phyloP scores from a whole-genome alignment of 2,329 filamentous ascomycete genomes.

The Penicillium frequentans region DNA sequence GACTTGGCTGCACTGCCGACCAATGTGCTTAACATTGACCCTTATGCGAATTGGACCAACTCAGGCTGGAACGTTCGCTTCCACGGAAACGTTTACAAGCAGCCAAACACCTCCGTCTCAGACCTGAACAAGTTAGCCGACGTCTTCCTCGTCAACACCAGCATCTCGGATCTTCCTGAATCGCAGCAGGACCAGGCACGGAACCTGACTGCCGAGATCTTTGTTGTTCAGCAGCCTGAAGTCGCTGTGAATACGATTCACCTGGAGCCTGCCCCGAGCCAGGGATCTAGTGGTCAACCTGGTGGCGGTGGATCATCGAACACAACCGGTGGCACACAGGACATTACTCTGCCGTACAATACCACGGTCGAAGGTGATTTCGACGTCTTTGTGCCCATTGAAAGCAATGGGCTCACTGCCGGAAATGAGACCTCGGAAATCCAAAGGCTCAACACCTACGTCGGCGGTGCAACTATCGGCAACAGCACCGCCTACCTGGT shows the following conservation, averaged over 20 bases:
- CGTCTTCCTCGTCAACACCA: conserved; percentile 66
- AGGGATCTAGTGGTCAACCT: conserved; percentile 44
- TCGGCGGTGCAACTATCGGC: conserved; percentile 63
- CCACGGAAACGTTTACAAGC: conserved; percentile 79
- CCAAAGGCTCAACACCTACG: conserved; percentile 68
- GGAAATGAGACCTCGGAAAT: conserved; percentile 66
- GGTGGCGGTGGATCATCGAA: conserved; percentile 23
- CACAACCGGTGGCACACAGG: conserved; percentile 59
- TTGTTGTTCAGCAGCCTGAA: conserved; percentile 67
- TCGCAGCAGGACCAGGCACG: conserved; percentile 66
- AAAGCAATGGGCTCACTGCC: conserved; percentile 55
- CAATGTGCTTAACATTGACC: conserved; percentile 23
- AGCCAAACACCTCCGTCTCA: conserved; percentile 64
- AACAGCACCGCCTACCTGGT: conserved; percentile 78
- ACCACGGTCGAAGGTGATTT: conserved; percentile 72
- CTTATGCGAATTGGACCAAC: conserved; percentile 75
- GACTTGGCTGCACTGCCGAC: conserved; percentile 19
- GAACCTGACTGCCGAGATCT: conserved; percentile 72
- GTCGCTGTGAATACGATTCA: conserved; percentile 37
- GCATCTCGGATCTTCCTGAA: conserved; percentile 59
- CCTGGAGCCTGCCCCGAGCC: conserved; percentile 61
- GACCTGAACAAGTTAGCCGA: conserved; percentile 70
- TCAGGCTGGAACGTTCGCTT: conserved; percentile 74
- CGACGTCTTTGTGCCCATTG: conserved; percentile 67
- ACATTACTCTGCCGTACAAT: conserved; percentile 62